These are phyloP conservation scores for Morella rubra DNA, from an alignment of 306 rosid species.

Conservation along the genomic window DNA sequence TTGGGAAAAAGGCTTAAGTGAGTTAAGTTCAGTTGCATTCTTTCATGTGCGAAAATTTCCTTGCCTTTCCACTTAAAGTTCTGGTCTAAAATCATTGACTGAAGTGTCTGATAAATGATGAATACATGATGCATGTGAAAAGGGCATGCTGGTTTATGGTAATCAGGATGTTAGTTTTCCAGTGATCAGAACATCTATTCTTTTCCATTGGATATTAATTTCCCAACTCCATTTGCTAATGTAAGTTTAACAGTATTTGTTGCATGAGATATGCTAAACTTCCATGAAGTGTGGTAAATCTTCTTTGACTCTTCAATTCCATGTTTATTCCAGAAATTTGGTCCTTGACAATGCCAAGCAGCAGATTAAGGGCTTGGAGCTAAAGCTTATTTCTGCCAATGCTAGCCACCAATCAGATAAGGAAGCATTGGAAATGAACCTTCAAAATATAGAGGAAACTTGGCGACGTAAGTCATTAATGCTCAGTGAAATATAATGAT, in stretches of 20 bases:
- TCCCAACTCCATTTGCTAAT: constrained; percentile 1
- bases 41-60: not conserved
- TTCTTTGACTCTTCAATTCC: constrained; percentile 33
- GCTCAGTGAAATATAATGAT: constrained; percentile 30
- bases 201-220: not conserved
- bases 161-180: not conserved
- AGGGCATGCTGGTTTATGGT: not conserved
- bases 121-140: not conserved
- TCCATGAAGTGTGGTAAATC: constrained; percentile 23
- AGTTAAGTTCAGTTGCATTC: not conserved
- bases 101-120: not conserved
- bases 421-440: constrained; percentile 86
- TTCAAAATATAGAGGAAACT: constrained; percentile 85
- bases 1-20: not conserved
- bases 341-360: constrained; percentile 56
- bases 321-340: constrained; percentile 58
- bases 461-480: constrained; percentile 69
- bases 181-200: not conserved
- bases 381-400: constrained; percentile 64
- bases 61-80: not conserved
- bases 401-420: constrained; percentile 68
- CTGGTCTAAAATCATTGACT: not conserved
- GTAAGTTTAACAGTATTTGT: not conserved
- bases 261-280: constrained; percentile 6
- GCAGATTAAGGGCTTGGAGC: constrained; percentile 70